phyloP scores from a whole-genome alignment of 345 rosid genomes.

The Aegle marmelos region DNA sequence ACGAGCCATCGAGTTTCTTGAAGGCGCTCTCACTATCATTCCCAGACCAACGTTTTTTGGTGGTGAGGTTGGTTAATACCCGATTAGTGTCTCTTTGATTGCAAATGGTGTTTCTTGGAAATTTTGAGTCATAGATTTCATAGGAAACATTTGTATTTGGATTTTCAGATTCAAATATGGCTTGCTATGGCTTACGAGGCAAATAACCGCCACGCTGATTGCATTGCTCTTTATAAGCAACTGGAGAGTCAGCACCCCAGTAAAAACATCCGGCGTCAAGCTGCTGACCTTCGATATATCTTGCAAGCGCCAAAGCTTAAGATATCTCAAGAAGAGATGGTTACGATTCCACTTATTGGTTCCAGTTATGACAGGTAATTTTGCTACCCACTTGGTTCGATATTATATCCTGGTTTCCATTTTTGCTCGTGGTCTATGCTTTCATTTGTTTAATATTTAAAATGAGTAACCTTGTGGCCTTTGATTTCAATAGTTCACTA shows the following conservation, averaged over 20 bases:
- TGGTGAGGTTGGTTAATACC: constrained; percentile 79
- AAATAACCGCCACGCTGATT: constrained; percentile 77
- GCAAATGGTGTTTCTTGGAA: neutral
- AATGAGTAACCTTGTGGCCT: neutral
- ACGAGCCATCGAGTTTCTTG: constrained; percentile 84
- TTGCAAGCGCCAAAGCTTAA: constrained; percentile 94
- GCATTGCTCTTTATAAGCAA: constrained; percentile 85
- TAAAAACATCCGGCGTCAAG: constrained; percentile 84
- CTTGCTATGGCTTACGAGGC: constrained; percentile 98
- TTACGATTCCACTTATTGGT: constrained; percentile 73
- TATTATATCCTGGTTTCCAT: neutral
- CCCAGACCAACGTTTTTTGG: constrained; percentile 82
- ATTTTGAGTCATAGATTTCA: neutral
- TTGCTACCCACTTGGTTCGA: neutral
- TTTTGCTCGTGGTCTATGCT: neutral
- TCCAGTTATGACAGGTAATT: constrained; percentile 76
- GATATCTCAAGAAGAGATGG: constrained; percentile 92
- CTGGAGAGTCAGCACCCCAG: constrained; percentile 81
- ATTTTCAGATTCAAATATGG: constrained; percentile 91
- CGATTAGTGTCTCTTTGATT: constrained; percentile 7
- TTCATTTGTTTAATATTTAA: no score
- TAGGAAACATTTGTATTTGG: neutral
- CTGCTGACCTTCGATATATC: constrained; percentile 85
- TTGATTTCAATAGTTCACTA: neutral
- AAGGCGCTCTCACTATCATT: constrained; percentile 88